Conservation (phyloP, 2,329 filamentous ascomycete species). For the Grosmannia serpens region DNA sequence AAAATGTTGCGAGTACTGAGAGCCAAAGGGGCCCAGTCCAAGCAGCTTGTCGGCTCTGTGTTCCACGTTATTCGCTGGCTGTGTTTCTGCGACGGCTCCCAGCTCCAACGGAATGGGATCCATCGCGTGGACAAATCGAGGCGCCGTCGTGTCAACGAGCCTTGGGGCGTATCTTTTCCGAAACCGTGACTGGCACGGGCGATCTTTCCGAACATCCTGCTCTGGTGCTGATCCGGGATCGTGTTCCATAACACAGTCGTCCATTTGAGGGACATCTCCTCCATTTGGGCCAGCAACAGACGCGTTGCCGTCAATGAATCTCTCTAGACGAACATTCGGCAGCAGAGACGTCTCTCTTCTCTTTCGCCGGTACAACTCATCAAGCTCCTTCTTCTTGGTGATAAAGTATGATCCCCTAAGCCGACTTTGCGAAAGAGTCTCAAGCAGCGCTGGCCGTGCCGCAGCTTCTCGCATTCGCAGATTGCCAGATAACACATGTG, state of each 20-base stretch:
- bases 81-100: not conserved
- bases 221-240: not conserved
- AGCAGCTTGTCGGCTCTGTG: constrained; percentile 27
- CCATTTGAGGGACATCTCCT: no score
- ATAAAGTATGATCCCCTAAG: constrained; percentile 28
- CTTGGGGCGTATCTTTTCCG: constrained; percentile 33
- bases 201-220: not conserved
- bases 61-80: not conserved
- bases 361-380: constrained; percentile 38
- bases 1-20: constrained; percentile 50
- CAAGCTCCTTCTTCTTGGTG: constrained; percentile 40
- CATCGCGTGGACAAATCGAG: constrained; percentile 40
- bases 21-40: constrained; percentile 49
- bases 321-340: constrained; percentile 23
- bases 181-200: constrained; percentile 19
- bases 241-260: not conserved
- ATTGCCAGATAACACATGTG: not conserved
- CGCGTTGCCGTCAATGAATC: constrained; percentile 14
- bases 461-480: not conserved
- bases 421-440: constrained; percentile 28
- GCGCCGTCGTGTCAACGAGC: constrained; percentile 35
- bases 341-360: constrained; percentile 12
- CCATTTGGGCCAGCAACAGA: not conserved
- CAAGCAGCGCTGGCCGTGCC: constrained; percentile 40
- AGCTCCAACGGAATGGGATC: constrained; percentile 32